phyloP scores from a whole-genome alignment of 1,284 basidiomycete genomes.

The Afroboletus lepidellus region DNA sequence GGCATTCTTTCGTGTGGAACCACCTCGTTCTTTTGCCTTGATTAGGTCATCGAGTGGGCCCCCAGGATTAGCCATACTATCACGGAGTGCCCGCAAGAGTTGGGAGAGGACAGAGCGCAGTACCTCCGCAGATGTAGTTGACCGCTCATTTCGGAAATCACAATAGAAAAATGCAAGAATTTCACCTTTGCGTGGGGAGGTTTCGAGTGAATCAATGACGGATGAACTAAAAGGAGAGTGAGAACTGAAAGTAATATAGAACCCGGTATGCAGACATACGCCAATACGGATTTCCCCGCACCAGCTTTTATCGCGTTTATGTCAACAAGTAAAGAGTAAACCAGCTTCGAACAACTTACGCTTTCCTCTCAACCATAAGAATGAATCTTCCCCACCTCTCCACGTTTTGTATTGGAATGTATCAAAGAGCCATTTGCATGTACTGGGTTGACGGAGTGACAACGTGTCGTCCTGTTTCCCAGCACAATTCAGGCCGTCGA shows the following conservation, averaged over 20 bases:
- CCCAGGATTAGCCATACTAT: neutral
- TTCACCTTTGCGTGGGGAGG: neutral
- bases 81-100: neutral
- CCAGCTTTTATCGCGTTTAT: slow-evolving; percentile 2
- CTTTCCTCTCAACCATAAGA: slow-evolving; percentile 7
- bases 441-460: slow-evolving; percentile 1
- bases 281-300: slow-evolving; percentile 5
- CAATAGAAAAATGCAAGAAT: neutral
- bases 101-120: neutral
- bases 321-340: neutral
- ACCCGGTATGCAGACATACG: neutral
- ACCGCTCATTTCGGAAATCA: neutral
- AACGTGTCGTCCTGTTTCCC: neutral
- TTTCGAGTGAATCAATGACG: neutral
- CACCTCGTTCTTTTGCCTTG: neutral
- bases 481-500: slow-evolving; percentile 4
- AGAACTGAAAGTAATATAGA: neutral
- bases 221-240: neutral
- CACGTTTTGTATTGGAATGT: neutral
- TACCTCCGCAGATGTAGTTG: neutral
- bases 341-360: neutral
- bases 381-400: neutral
- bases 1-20: neutral
- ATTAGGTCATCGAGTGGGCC: neutral
- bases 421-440: slow-evolving; percentile 4